Evolutionary conservation across 2,329 filamentous ascomycete species (phyloP).

Genomic region (Colletotrichum godetiae): DNA sequence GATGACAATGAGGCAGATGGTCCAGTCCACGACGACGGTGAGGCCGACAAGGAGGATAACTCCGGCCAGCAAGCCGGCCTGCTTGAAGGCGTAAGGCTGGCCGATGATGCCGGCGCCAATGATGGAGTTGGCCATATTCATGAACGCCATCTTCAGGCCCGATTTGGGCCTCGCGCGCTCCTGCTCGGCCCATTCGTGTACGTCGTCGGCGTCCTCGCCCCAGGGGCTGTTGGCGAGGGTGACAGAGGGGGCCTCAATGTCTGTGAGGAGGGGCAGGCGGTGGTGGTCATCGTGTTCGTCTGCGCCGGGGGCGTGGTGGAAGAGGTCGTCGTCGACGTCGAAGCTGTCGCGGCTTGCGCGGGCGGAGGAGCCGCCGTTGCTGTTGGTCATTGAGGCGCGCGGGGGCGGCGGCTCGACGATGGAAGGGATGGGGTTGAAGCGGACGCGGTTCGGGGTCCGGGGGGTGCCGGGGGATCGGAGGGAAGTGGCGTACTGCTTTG

Average conservation of each 20-base stretch:
- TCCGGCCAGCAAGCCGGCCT: slow-evolving; percentile 88
- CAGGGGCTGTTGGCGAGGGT: slow-evolving; percentile 70
- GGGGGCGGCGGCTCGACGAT: slow-evolving; percentile 44
- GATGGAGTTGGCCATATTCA: slow-evolving; percentile 99
- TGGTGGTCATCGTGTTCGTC: slow-evolving; percentile 44
- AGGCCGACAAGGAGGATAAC: slow-evolving; percentile 81
- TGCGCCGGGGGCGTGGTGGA: slow-evolving; percentile 27
- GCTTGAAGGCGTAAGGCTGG: slow-evolving; percentile 95
- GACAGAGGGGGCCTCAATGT: slow-evolving; percentile 84
- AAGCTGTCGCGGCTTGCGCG: slow-evolving; percentile 33
- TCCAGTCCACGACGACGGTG: slow-evolving; percentile 94
- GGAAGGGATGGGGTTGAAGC: slow-evolving; percentile 72
- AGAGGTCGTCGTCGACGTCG: slow-evolving; percentile 36
- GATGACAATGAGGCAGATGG: slow-evolving; percentile 94
- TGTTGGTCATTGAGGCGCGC: slow-evolving; percentile 29
- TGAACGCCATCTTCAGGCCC: slow-evolving; percentile 87
- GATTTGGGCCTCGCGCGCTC: slow-evolving; percentile 80
- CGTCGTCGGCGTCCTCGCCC: slow-evolving; percentile 54
- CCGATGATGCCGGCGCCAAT: slow-evolving; percentile 83
- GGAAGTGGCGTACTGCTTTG: slow-evolving; percentile 24
- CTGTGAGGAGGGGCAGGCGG: slow-evolving; percentile 80
- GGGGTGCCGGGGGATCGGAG: slow-evolving; percentile 55
- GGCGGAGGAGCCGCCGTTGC: slow-evolving; percentile 23
- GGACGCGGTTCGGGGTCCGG: slow-evolving; percentile 77
- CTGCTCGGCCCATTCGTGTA: slow-evolving; percentile 61